Conservation (phyloP, 2,329 filamentous ascomycete genomes). For the Capronia americana region DNA sequence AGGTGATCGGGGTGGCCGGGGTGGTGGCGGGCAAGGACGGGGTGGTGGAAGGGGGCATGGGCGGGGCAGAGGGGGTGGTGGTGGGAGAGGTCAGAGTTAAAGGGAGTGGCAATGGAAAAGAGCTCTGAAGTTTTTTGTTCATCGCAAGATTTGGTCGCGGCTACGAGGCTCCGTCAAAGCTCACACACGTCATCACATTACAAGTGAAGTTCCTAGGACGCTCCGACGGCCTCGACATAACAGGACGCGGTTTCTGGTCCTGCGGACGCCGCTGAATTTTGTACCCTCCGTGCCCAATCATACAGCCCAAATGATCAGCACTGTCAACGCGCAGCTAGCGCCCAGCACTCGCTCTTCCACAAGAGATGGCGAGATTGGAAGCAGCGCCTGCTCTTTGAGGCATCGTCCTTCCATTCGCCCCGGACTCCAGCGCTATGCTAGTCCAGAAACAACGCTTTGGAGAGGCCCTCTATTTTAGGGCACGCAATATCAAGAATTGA, state of each 20-base stretch:
- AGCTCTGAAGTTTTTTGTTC: background rate
- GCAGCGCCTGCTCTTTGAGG: background rate
- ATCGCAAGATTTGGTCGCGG: background rate
- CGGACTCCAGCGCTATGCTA: constrained; percentile 34
- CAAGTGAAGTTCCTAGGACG: background rate
- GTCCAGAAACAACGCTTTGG: constrained; percentile 19
- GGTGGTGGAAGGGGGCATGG: constrained; percentile 50
- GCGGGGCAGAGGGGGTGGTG: constrained; percentile 53
- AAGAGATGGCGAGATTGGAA: background rate
- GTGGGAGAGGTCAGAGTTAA: constrained; percentile 46
- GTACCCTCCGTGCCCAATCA: background rate
- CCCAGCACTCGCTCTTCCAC: background rate
- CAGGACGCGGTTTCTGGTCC: background rate
- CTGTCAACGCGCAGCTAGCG: background rate
- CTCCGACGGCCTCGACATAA: background rate
- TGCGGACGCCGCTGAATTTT: background rate
- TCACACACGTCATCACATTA: constrained; percentile 8
- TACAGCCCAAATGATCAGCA: constrained; percentile 7
- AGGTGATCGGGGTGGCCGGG: constrained; percentile 45
- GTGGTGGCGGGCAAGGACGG: constrained; percentile 52
- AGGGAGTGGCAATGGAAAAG: background rate
- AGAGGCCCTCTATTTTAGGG: background rate
- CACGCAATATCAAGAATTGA: constrained; percentile 18
- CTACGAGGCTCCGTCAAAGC: background rate
- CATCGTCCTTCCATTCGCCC: constrained; percentile 7